Evolutionary conservation across 2,329 filamentous ascomycete genomes (phyloP).

Genomic region (Penicillium brevicompactum): DNA sequence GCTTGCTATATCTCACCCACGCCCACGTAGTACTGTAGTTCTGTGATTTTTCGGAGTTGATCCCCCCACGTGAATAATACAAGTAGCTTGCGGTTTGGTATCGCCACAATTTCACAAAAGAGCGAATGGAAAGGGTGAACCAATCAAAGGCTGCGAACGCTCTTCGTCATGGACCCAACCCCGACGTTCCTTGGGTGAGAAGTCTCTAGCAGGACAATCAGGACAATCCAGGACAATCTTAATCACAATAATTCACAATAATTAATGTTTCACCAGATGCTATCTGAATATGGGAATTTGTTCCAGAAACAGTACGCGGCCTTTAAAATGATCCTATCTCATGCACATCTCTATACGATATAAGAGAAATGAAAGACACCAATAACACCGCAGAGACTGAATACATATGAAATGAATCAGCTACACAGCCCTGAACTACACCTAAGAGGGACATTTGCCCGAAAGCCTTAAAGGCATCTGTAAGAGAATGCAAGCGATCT

Average conservation of each 20-base stretch:
- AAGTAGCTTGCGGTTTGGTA: not conserved
- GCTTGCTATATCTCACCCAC: too few species aligned
- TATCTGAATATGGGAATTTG: not conserved
- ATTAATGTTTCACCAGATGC: not conserved
- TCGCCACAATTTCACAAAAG: constrained; percentile 2
- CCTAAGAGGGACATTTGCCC: constrained; percentile 18
- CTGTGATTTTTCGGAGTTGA: too few species aligned
- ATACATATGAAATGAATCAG: constrained; percentile 4
- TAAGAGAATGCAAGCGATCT: constrained; percentile 17
- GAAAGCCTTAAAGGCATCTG: constrained; percentile 9
- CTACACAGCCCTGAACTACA: constrained; percentile 15
- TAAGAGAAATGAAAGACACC: not conserved
- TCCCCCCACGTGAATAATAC: too few species aligned
- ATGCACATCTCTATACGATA: not conserved
- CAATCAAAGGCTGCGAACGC: not conserved
- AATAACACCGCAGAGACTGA: constrained; percentile 8
- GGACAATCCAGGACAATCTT: constrained; percentile 21
- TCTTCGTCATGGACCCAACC: not conserved
- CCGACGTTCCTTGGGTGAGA: constrained; percentile 18
- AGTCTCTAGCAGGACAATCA: constrained; percentile 12
- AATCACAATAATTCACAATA: constrained; percentile 11
- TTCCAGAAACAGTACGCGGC: not conserved
- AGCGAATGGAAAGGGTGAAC: not conserved
- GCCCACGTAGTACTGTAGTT: too few species aligned
- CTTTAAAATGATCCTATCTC: not conserved